Percentiles rank a stretch among this genome's conserved stretches.
These are phyloP conservation scores for Fusarium odoratissimum DNA, from an alignment of 2,329 filamentous ascomycete species.

Conservation along the genomic window DNA sequence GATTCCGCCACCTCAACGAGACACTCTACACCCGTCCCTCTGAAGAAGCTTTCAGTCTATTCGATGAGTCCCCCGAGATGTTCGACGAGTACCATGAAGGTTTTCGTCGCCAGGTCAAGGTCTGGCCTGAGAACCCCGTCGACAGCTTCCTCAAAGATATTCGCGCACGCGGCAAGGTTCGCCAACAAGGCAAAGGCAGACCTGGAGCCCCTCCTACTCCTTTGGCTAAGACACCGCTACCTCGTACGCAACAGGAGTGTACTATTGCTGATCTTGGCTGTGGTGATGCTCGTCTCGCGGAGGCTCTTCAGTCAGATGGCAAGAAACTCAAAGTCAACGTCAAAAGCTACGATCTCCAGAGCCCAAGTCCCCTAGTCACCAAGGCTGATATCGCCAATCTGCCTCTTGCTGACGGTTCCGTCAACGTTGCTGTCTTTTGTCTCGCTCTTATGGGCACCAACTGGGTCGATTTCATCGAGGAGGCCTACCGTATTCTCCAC, in stretches of 20 bases:
- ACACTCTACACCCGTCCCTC: slow-evolving; percentile 95
- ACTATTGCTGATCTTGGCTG: slow-evolving; percentile 93
- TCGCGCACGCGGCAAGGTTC: slow-evolving; percentile 71
- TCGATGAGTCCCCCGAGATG: slow-evolving; percentile 87
- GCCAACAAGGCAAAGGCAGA: slow-evolving; percentile 47
- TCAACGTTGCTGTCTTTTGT: slow-evolving; percentile 94
- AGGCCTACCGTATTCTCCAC: slow-evolving; percentile 90
- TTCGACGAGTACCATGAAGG: slow-evolving; percentile 97
- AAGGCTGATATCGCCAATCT: slow-evolving; percentile 89
- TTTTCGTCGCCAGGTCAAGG: slow-evolving; percentile 93
- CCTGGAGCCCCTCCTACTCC: slow-evolving; percentile 45
- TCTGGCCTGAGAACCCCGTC: slow-evolving; percentile 97
- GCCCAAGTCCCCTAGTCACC: slow-evolving; percentile 80
- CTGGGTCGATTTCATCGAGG: slow-evolving; percentile 96
- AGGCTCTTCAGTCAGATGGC: slow-evolving; percentile 71
- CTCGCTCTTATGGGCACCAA: slow-evolving; percentile 99
- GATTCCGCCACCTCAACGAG: slow-evolving; percentile 97
- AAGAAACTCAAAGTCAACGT: slow-evolving; percentile 79
- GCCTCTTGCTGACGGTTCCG: slow-evolving; percentile 77
- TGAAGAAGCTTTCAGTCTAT: slow-evolving; percentile 82
- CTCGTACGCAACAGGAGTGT: slow-evolving; percentile 77
- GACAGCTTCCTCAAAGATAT: slow-evolving; percentile 84
- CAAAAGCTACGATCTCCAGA: slow-evolving; percentile 88
- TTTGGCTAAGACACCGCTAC: slow-evolving; percentile 64
- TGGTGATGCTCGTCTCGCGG: slow-evolving; percentile 86